Base-by-base conservation (phyloP, 768 basidiomycete species). In the Amanita subjunquillea region DNA sequence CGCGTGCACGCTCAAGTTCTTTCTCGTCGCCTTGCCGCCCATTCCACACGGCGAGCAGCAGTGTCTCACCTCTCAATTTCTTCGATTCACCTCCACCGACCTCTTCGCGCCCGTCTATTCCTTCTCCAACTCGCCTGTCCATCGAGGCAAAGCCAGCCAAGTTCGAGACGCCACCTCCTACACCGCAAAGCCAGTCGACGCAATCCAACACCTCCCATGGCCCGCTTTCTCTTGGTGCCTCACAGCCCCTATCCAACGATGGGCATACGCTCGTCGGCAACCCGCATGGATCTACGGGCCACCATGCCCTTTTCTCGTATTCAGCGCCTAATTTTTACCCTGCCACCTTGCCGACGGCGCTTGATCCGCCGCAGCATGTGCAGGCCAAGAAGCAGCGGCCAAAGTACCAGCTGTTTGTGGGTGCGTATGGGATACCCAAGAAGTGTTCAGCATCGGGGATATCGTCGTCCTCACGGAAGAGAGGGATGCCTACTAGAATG, bases 391-490 rank as follows among this genome's bases (percentile, higher is more conserved):
- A 66, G 5, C 62, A 63, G n/a, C 62, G 65, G 6, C 61, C 65
- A 29, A 60, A 63, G 20, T 76, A 72, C 56, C 69, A 69, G 30
- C 74, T 93, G 34, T 83, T 89, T 47, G 80, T 84, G 12, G 90
- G 86, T 13, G 89, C 89, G 10, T 91, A 88, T 58, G 91, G 91
- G 4, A 87, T 92, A 48, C 83, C 91, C 0, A 94, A 94, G 65
- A 62, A 68, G 63, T 62, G 63, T 30, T 49, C 57, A 39, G 46
- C 51, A 17, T 49, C 37, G 41, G 49, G 57, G 36, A 38, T 51
- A 17, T 56, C 55, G 40, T 56, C 55, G 40, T 61, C 41, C 55
- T 58, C 56, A 50, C 62, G 52, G 55, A 62, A 51, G 47, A 57
- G 10, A 56, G 54, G n/a, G 50, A 57, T 8, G 43, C 53, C 58